Percentiles rank a stretch among this genome's conserved stretches.
Evolutionary conservation across 805 yeast genomes (phyloP).

Genomic region (Torulaspora microellipsoides): DNA sequence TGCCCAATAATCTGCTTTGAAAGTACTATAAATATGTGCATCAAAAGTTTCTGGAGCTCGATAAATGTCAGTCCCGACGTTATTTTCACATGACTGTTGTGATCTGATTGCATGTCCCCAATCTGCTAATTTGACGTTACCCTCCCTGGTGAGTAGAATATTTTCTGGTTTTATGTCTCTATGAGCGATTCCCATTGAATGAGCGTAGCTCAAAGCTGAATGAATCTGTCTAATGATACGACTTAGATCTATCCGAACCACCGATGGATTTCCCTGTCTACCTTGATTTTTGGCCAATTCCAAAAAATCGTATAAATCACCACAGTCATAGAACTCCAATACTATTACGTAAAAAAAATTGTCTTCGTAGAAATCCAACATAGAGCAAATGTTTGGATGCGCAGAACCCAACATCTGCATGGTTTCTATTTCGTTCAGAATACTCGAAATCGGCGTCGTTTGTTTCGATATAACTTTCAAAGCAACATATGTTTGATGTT

Average conservation of each 20-base stretch:
- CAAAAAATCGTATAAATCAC: conserved; percentile 60
- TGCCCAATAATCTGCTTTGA: conserved; percentile 83
- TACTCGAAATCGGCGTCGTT: conserved; percentile 11
- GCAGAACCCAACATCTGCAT: conserved; percentile 38
- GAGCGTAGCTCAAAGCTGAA: conserved; percentile 51
- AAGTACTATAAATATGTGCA: conserved; percentile 53
- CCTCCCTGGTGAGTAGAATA: conserved; percentile 47
- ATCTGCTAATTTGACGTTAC: conserved; percentile 60
- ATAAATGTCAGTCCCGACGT: conserved; percentile 78
- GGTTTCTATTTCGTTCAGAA: conserved; percentile 30
- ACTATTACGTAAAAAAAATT: conserved; percentile 49
- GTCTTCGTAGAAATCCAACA: conserved; percentile 56
- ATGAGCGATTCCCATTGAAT: conserved; percentile 56
- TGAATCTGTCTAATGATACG: conserved; percentile 46
- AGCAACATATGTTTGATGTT: conserved; percentile 25
- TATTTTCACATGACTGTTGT: conserved; percentile 30
- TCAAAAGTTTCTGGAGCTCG: conserved; percentile 85
- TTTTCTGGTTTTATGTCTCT: conserved; percentile 75
- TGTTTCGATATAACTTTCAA: conserved; percentile 28
- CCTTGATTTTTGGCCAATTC: conserved; percentile 20
- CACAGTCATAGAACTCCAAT: conserved; percentile 61
- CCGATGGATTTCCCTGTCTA: conserved; percentile 9
- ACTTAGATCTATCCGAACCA: conserved; percentile 29
- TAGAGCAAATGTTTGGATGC: conserved; percentile 53
- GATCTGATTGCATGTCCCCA: conserved; percentile 62